Base-by-base conservation (phyloP, 176 grass and related monocot species). In the Hsuehochloa calcarea region DNA sequence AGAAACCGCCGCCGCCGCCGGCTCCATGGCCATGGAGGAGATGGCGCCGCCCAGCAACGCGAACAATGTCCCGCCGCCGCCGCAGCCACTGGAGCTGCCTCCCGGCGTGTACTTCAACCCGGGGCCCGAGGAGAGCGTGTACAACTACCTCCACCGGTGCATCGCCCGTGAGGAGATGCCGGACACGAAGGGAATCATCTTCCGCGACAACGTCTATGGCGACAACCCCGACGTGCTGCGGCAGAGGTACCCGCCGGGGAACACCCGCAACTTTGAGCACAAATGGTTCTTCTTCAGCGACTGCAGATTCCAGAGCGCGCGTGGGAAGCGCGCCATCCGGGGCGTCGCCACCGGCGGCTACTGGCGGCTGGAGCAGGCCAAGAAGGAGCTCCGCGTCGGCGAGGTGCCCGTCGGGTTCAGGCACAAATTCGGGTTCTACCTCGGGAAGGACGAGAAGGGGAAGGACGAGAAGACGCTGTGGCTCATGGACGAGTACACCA, bases 401-500 rank as follows among this genome's bases (percentile, higher is more conserved):
- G 11, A 20, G 72, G 20, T 2, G 8, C 40, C 1, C 7, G 51
- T 19, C 3, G 66, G 43, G 4, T 27, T 31, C 39, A n/a, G 14
- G 84, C 19, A 41, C 26, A 79, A 1, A 51, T 79, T 38, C 15
- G 65, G 74, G 0, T 86, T 86, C 75, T 62, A 86, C 84, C 3
- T 26, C 41, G 8, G 22, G 17, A 7, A 17, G 23, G 13, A 22
- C 7, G 5, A 39, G 22, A 72, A 82, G 62, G 8, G 22, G 16
- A 7, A 17, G 23, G 12, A 20, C 7, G 5, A 40, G 22, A 72
- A 82, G 62, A 77, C 86, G 27, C 3, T 13, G 51, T 87, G 86
- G 86, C 27, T 87, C 3, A 82, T 87, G 86, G 86, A 82, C 79
- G 86, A 87, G 63, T 37, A 61, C 79, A 60, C 72, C 50, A 55